phyloP scores from a whole-genome alignment of 176 grass and related monocot species.

The Musa acuminata region DNA sequence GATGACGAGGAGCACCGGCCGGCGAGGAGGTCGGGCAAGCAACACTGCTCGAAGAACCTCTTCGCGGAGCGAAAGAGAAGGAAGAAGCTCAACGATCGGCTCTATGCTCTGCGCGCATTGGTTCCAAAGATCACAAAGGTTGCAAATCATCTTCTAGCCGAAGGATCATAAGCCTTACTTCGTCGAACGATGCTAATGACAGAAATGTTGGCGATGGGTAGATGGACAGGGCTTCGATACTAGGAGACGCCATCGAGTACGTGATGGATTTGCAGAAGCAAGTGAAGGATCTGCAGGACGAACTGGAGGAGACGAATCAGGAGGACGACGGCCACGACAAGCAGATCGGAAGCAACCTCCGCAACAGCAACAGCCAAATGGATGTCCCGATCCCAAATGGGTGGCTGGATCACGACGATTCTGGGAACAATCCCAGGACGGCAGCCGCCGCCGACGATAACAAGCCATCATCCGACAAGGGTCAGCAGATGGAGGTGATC shows the following conservation, averaged over 20 bases:
- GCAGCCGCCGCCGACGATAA: background rate
- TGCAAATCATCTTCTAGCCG: background rate
- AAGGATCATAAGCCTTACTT: background rate
- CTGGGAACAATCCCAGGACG: conserved; percentile 28
- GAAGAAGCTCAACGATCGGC: conserved; percentile 77
- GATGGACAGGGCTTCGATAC: conserved; percentile 92
- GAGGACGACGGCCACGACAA: conserved; percentile 2
- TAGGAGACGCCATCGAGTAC: conserved; percentile 89
- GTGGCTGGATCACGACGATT: conserved; percentile 31
- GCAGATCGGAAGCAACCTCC: conserved; percentile 15
- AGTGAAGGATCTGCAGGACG: conserved; percentile 77
- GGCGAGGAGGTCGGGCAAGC: conserved; percentile 36
- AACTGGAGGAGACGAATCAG: conserved; percentile 49
- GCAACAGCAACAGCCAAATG: conserved; percentile 15
- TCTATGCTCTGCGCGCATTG: conserved; percentile 62
- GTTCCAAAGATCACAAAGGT: conserved; percentile 96
- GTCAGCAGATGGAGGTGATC: conserved; percentile 40
- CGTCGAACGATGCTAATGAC: background rate
- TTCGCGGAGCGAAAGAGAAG: conserved; percentile 51
- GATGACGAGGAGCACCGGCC: conserved; percentile 48
- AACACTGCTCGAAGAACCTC: conserved; percentile 77
- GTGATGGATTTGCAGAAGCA: conserved; percentile 74
- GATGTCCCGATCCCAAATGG: background rate
- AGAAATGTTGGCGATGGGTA: conserved; percentile 1
- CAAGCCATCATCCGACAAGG: conserved; percentile 24